Evolutionary conservation across 371 early-diverging fungal genomes (phyloP), one percentile per base, ranked within the genome.

Genomic region (Chytridium lagenaria): DNA sequence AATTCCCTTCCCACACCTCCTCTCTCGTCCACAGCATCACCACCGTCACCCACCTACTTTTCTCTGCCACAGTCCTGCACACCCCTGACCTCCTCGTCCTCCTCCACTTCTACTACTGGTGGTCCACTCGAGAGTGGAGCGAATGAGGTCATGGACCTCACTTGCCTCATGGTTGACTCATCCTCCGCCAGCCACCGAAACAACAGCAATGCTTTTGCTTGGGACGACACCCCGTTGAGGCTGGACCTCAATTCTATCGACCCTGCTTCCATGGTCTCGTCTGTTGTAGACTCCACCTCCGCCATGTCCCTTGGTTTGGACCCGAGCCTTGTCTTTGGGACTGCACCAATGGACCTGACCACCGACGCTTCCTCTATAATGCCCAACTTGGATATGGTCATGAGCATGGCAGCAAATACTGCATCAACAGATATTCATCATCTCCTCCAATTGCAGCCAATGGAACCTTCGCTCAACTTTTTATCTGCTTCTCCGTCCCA

Each of bases 21-120:
- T 10, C 26, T 61, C 7, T 61, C 61, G 36, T 61, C 61, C 16
- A 33, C 30, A 7, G 61, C 61, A 33, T 61, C 61, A 7, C 61
- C 61, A 12, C 61, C 61, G 34, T 61, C 61, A 7, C 61, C 61
- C 26, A 28, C 61, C 34, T 34, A 33, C 23, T 34, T 61, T 34
- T 33, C 61, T 3, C 61, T 61, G 12, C 61, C 61, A 16, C 61
- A 61, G 15, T 61, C 61, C 57, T 30, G 44, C 44, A 44, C 44
- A 12, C 44, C 44, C 12, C 19, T 44, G 44, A 44, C 44, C 12
- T 19, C 19, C 12, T 12, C 44, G n/a, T n/a, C n/a, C n/a, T n/a
- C n/a, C n/a, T n/a, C n/a, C n/a, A n/a, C n/a, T n/a, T n/a, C n/a
- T n/a, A n/a, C 44, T 44, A 12, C 44, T 12, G 44, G 19, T 44